A percentile compares a stretch with the other conserved stretches of the same genome.
phyloP scores from a whole-genome alignment of 1,284 basidiomycete genomes.

The Leccinum variabile region DNA sequence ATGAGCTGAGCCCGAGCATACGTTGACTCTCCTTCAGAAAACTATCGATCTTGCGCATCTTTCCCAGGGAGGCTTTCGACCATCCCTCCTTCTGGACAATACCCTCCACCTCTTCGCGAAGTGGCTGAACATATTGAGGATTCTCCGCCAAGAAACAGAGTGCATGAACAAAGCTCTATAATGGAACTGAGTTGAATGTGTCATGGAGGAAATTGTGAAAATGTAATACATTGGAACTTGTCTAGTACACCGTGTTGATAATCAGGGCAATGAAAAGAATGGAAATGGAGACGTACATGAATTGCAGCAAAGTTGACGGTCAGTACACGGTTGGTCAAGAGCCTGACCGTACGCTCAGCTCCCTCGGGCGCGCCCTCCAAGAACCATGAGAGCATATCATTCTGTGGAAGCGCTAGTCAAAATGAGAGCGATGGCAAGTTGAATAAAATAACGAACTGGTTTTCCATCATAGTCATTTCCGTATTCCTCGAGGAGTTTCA shows the following conservation, averaged over 20 bases:
- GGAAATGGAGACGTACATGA: conserved; percentile 24
- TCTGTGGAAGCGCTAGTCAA: too few species aligned
- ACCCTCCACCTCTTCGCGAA: conserved; percentile 36
- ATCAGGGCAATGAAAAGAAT: background rate
- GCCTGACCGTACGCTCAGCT: conserved; percentile 25
- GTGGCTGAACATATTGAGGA: conserved; percentile 35
- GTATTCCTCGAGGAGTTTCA: too few species aligned
- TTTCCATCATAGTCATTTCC: too few species aligned
- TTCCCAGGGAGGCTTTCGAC: conserved; percentile 41
- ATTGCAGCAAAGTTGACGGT: conserved; percentile 41
- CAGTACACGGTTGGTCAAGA: conserved; percentile 37
- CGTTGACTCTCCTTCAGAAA: conserved; percentile 46
- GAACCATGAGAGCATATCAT: too few species aligned
- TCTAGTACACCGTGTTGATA: conserved; percentile 1
- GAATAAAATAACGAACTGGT: too few species aligned
- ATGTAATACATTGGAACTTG: conserved; percentile 8
- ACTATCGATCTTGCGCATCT: conserved; percentile 47
- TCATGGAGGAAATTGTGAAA: background rate
- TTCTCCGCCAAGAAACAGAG: conserved; percentile 38
- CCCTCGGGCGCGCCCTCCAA: conserved; percentile 21
- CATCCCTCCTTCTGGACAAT: conserved; percentile 46
- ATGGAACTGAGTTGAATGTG: background rate
- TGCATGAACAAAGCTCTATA: conserved; percentile 35
- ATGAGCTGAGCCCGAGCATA: conserved; percentile 31
- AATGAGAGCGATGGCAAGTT: too few species aligned